Conservation (phyloP, 805 yeast genomes). For the Naumovozyma baii region DNA sequence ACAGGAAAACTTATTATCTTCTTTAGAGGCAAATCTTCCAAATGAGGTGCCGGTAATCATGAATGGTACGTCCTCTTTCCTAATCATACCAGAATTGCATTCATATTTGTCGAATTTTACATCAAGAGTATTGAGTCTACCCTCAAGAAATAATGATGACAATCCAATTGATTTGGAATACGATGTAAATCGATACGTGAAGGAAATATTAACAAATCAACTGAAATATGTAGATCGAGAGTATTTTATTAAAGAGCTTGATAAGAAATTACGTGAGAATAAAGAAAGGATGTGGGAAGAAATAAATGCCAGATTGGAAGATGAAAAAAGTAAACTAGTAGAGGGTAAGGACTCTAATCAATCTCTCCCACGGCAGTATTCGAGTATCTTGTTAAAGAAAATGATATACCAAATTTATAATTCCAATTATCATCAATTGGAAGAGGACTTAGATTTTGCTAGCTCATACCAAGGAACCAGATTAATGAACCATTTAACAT, state of each 20-base stretch:
- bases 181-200: slow-evolving; percentile 24
- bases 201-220: slow-evolving; percentile 24
- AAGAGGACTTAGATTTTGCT: slow-evolving; percentile 30
- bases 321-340: slow-evolving; percentile 3
- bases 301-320: slow-evolving; percentile 9
- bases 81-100: slow-evolving; percentile 27
- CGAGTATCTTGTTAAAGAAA: slow-evolving; percentile 20
- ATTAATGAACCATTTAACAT: slow-evolving; percentile 30
- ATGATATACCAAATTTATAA: slow-evolving; percentile 26
- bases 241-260: slow-evolving; percentile 21
- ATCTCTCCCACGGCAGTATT: slow-evolving; percentile 17
- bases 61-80: slow-evolving; percentile 13
- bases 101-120: slow-evolving; percentile 15
- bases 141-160: neutral
- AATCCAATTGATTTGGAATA: slow-evolving; percentile 9
- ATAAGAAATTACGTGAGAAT: slow-evolving; percentile 18
- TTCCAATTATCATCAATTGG: slow-evolving; percentile 27
- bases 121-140: slow-evolving; percentile 4
- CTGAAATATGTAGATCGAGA: slow-evolving; percentile 25
- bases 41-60: slow-evolving; percentile 26
- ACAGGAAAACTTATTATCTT: slow-evolving; percentile 13
- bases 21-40: slow-evolving; percentile 19
- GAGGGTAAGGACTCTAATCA: neutral
- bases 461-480: slow-evolving; percentile 31
- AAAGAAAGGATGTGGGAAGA: slow-evolving; percentile 24